Conservation (phyloP, 1,284 basidiomycete genomes). For the Ceratobasidium sp. region DNA sequence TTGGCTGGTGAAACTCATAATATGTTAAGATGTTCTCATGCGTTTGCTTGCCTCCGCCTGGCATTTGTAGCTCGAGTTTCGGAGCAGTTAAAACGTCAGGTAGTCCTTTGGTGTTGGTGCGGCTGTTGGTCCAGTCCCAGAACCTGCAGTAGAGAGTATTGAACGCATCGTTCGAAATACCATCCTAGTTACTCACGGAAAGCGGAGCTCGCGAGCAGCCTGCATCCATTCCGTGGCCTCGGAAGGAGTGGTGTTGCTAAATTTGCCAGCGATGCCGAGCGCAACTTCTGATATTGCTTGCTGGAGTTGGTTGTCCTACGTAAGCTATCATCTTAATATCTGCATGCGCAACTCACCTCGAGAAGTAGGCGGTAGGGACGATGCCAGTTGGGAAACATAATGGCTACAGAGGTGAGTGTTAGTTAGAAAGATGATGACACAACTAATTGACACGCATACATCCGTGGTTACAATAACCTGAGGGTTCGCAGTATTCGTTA, state of each 20-base stretch:
- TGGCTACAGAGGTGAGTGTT: neutral
- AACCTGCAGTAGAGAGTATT: constrained; percentile 15
- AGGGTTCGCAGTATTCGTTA: neutral
- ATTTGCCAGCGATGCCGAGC: constrained; percentile 29
- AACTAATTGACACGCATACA: neutral
- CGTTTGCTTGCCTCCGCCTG: neutral
- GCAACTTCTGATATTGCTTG: constrained; percentile 43
- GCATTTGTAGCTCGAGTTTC: neutral
- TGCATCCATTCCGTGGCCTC: constrained; percentile 37
- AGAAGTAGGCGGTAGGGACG: constrained; percentile 38
- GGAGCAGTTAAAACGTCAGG: constrained; percentile 18
- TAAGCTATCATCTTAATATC: neutral
- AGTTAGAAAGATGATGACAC: neutral
- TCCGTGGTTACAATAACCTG: constrained; percentile 38
- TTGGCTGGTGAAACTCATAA: constrained; percentile 23
- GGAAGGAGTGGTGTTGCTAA: neutral
- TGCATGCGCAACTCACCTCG: constrained; percentile 6
- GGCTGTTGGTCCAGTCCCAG: constrained; percentile 46
- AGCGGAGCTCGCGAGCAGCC: constrained; percentile 46
- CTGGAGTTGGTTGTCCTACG: neutral
- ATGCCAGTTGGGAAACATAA: constrained; percentile 45
- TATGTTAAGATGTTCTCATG: constrained; percentile 26
- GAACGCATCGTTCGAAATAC: no score
- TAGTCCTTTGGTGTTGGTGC: constrained; percentile 25
- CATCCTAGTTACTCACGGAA: constrained; percentile 35